Evolutionary conservation across 345 rosid genomes (phyloP).

Genomic region (Heritiera fomes): DNA sequence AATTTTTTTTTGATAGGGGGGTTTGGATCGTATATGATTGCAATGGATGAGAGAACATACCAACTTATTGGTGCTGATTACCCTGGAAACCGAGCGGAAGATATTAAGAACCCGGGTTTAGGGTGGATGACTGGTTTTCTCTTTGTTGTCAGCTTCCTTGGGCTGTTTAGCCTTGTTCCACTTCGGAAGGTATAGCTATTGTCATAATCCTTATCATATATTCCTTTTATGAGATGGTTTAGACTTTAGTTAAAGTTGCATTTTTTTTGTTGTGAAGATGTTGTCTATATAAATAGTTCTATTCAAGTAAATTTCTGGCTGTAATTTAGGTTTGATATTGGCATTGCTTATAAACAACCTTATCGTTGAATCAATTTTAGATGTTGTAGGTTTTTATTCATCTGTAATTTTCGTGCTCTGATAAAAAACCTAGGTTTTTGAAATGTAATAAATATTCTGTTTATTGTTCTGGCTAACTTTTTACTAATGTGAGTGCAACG

Average conservation of each 20-base stretch:
- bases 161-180: slow-evolving; percentile 85
- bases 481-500: neutral
- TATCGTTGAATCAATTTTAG: neutral
- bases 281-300: neutral
- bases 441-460: neutral
- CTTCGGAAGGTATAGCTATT: slow-evolving; percentile 70
- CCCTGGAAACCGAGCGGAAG: slow-evolving; percentile 73
- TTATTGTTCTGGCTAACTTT: neutral
- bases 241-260: slow-evolving; percentile 1
- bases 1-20: slow-evolving; percentile 53
- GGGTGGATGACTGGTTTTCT: slow-evolving; percentile 92
- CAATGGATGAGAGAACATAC: slow-evolving; percentile 87
- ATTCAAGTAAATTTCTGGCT: neutral
- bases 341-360: neutral
- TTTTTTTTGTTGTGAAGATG: neutral
- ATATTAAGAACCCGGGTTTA: slow-evolving; percentile 77
- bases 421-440: neutral
- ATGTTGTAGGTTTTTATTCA: neutral
- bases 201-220: neutral
- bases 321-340: neutral
- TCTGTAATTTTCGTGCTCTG: neutral
- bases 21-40: slow-evolving; percentile 82
- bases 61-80: slow-evolving; percentile 79
- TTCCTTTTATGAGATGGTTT: neutral
- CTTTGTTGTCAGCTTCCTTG: slow-evolving; percentile 85